Base-by-base conservation (phyloP, 2,329 filamentous ascomycete genomes). In the Aspergillus sp. region DNA sequence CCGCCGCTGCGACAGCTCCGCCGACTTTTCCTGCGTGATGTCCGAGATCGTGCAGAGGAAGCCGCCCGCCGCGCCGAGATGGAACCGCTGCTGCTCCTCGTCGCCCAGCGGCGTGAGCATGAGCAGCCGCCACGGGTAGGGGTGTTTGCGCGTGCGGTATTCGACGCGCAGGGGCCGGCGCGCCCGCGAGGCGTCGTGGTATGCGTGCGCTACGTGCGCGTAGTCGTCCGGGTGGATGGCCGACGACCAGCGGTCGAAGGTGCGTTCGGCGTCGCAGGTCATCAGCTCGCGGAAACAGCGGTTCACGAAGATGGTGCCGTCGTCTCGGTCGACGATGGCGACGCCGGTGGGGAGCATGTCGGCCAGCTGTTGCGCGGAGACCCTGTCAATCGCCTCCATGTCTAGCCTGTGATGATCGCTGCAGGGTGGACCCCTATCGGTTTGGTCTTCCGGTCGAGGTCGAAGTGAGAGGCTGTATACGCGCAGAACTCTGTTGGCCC, bases 1-100 rank as follows among this genome's bases (percentile, higher is more conserved):
- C 42, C 86, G 81, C 62, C 83, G 89, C 69, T 95, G 89, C 31
- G 91, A 84, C 44, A 87, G 85, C 69, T 95, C 90, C 1, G 90
- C 89, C 78, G 87, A 87, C 68, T 95, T 96, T 67, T 94, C 89
- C 49, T 88, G 83, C 16, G 88, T 91, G 58, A 96, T 95, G 64
- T 95, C 89, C 0, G 89, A 93, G 47, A 95, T 87, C 4, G 67
- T 65, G 49, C 62, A 64, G n/a, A 65, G 54, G 7, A 57, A 60
- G 0, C 64, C 58, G 0, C 57, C 56, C 1, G 43, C 43, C 1
- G 38, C 42, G 5, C 36, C 11, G 2, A 61, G 20, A 0, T 47
- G 21, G 29, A 64, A 58, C 1, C 53, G 47, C 11, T 50, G 42
- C 3, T 54, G 32, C 20, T 64, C 54, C 1, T 50, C 42, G 2